phyloP scores from a whole-genome alignment of 768 basidiomycete species.

The Daedaleopsis sinensis region DNA sequence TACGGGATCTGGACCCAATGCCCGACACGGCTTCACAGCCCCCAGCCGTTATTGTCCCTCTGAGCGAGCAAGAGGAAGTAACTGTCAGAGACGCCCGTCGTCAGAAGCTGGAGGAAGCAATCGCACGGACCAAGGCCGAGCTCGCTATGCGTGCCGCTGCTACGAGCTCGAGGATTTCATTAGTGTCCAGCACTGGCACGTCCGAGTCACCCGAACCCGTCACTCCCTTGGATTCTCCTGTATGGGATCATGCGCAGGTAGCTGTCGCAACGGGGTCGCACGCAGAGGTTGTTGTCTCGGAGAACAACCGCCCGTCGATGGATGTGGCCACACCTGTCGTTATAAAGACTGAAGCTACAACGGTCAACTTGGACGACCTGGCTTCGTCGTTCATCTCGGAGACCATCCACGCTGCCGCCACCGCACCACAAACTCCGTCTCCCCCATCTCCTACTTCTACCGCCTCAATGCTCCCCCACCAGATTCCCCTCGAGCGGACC shows the following conservation, averaged over 20 bases:
- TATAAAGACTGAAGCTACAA: not conserved
- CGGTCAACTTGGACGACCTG: slow-evolving; percentile 47
- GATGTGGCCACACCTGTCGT: not conserved
- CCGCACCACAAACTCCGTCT: not conserved
- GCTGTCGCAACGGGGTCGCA: not conserved
- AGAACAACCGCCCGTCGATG: not conserved
- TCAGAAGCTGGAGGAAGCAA: slow-evolving; percentile 17
- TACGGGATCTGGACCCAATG: not conserved
- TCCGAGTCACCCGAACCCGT: slow-evolving; percentile 12
- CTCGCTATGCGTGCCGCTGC: slow-evolving; percentile 2
- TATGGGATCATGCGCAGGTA: not conserved
- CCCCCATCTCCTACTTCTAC: not conserved
- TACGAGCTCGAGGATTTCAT: not conserved
- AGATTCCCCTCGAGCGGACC: too few relatives aligned
- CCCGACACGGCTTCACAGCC: not conserved
- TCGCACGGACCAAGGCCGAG: slow-evolving; percentile 12
- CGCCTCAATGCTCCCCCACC: too few relatives aligned
- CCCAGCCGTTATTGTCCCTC: not conserved
- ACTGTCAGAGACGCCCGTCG: slow-evolving; percentile 7
- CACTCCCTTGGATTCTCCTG: slow-evolving; percentile 3
- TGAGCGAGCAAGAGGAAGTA: not conserved
- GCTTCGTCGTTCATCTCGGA: slow-evolving; percentile 62
- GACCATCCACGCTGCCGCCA: slow-evolving; percentile 48
- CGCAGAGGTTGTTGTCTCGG: not conserved
- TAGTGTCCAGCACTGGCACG: not conserved